phyloP scores from a whole-genome alignment of 257 asterid species.

The Paulownia fortunei region DNA sequence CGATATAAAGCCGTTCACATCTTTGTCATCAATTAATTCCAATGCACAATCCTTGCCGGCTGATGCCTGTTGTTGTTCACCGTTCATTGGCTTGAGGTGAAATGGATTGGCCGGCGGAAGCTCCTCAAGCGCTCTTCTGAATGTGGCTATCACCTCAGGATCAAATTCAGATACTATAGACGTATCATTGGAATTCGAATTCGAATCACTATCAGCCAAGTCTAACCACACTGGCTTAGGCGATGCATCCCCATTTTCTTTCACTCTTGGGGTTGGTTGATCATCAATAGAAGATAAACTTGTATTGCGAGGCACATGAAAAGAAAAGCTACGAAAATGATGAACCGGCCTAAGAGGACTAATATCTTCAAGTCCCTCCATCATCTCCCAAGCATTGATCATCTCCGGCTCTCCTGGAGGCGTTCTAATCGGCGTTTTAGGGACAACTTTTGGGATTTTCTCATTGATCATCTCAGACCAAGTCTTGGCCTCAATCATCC shows the following conservation, averaged over 20 bases:
- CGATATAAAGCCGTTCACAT: background rate
- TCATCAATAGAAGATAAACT: conserved; percentile 38
- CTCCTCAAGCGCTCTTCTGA: conserved; percentile 74
- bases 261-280: conserved; percentile 55
- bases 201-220: conserved; percentile 50
- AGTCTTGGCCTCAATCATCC: conserved; percentile 78
- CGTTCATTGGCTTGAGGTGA: conserved; percentile 46
- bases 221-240: conserved; percentile 56
- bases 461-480: conserved; percentile 84
- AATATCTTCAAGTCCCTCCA: conserved; percentile 85
- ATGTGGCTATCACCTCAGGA: conserved; percentile 72
- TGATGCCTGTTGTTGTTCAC: conserved; percentile 30
- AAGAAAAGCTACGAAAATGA: conserved; percentile 80
- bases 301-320: conserved; percentile 41
- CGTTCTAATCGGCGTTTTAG: conserved; percentile 66
- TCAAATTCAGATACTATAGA: conserved; percentile 72
- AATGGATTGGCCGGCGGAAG: conserved; percentile 85
- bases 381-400: conserved; percentile 89
- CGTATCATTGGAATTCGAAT: conserved; percentile 58
- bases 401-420: conserved; percentile 92
- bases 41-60: conserved; percentile 30
- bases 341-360: conserved; percentile 53
- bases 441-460: conserved; percentile 68
- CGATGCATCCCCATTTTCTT: conserved; percentile 33
- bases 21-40: conserved; percentile 26